Evolutionary conservation across 2,329 filamentous ascomycete genomes (phyloP).

Genomic region (Raffaelea ambrosiae): DNA sequence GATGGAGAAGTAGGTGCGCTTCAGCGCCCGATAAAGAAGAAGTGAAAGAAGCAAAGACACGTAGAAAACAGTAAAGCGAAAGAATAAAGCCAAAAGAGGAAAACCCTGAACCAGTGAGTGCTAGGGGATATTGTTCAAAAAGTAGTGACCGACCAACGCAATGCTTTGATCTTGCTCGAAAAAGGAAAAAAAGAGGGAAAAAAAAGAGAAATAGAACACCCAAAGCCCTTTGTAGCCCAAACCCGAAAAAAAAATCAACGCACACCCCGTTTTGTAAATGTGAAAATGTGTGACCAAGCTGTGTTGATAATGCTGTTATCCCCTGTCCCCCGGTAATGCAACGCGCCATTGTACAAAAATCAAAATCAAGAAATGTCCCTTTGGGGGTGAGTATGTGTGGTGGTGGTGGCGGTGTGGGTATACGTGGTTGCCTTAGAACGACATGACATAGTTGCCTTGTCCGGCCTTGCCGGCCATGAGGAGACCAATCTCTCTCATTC

Average conservation of each 20-base stretch:
- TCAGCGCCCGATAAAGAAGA: too few species aligned
- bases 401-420: not conserved
- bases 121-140: not conserved
- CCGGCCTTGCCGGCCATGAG: conserved; percentile 76
- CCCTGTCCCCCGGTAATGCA: too few species aligned
- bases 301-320: too few species aligned
- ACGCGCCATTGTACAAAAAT: not conserved
- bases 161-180: not conserved
- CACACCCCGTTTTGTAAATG: too few species aligned
- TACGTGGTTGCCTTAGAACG: conserved; percentile 39
- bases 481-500: conserved; percentile 87
- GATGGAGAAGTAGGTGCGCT: too few species aligned
- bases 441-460: conserved; percentile 69
- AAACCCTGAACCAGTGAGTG: not conserved
- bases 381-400: not conserved
- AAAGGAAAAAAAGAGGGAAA: not conserved
- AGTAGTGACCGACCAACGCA: not conserved
- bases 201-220: not conserved
- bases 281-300: too few species aligned
- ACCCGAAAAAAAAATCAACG: conserved; percentile 4
- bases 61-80: not conserved
- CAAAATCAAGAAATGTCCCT: not conserved
- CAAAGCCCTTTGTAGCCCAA: conserved; percentile 11
- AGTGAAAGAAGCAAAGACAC: not conserved
- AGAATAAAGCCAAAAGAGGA: not conserved